These are phyloP conservation scores for Lobosporangium transversale DNA, from an alignment of 192 early-diverging fungal genomes.

Conservation along the genomic window DNA sequence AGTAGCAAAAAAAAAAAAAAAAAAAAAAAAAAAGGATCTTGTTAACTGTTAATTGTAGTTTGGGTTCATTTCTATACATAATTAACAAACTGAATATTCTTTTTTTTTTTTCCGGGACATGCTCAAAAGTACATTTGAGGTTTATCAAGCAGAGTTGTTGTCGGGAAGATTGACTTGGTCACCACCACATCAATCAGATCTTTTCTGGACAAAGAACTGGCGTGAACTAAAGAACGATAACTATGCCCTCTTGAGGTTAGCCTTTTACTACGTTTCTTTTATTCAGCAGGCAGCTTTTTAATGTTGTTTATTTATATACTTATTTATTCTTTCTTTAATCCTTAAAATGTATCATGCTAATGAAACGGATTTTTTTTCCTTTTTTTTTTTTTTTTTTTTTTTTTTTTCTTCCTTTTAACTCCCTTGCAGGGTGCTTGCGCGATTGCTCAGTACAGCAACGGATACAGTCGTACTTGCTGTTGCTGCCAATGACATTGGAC, in stretches of 20 bases:
- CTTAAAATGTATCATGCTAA: neutral
- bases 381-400: neutral
- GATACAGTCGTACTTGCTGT: constrained; percentile 80
- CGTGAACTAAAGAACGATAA: constrained; percentile 82
- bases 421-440: constrained; percentile 74
- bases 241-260: constrained; percentile 63
- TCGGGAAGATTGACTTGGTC: constrained; percentile 93
- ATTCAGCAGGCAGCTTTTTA: too few species aligned
- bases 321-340: neutral
- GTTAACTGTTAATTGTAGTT: neutral
- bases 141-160: constrained; percentile 90
- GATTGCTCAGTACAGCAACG: constrained; percentile 70
- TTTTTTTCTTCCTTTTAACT: too few species aligned
- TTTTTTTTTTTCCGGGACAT: constrained; percentile 3
- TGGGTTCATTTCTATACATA: neutral
- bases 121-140: constrained; percentile 85
- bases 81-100: neutral
- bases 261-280: neutral
- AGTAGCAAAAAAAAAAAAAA: too few species aligned
- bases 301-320: neutral
- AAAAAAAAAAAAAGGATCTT: too few species aligned
- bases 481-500: constrained; percentile 93
- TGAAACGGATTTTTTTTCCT: neutral
- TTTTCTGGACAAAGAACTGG: constrained; percentile 96
- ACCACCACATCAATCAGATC: constrained; percentile 91